Evolutionary conservation across 1,284 basidiomycete species (phyloP).

Genomic region (Phellopilus nigrolimitatus): DNA sequence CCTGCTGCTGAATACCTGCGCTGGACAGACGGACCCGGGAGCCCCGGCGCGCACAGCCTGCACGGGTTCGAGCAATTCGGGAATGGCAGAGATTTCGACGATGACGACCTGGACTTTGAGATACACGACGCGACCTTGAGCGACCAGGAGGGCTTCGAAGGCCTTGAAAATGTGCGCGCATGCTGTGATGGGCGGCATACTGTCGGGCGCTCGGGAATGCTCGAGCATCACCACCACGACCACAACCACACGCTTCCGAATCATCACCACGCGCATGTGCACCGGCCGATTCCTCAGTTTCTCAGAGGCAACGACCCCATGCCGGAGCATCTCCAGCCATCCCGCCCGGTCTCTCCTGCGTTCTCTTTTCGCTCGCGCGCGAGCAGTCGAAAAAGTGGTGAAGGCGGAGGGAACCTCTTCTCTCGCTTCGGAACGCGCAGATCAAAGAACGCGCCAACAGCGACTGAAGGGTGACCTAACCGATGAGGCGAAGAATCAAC

Average conservation of each 20-base stretch:
- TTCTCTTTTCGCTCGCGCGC: constrained; percentile 20
- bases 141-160: constrained; percentile 80
- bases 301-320: constrained; percentile 2
- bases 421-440: constrained; percentile 18
- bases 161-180: constrained; percentile 89
- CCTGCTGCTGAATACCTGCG: constrained; percentile 86
- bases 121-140: constrained; percentile 69
- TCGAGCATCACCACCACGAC: constrained; percentile 55
- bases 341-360: constrained; percentile 18
- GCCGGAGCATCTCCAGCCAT: constrained; percentile 14
- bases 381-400: constrained; percentile 17
- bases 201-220: constrained; percentile 49
- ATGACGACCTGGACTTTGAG: constrained; percentile 76
- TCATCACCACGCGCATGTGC: constrained; percentile 26
- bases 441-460: constrained; percentile 13
- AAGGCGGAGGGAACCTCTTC: constrained; percentile 16
- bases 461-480: constrained; percentile 1
- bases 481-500: too few species aligned
- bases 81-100: constrained; percentile 44
- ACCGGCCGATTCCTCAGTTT: constrained; percentile 13
- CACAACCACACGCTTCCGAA: constrained; percentile 41
- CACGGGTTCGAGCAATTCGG: constrained; percentile 39
- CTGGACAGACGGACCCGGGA: constrained; percentile 57
- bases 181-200: constrained; percentile 94
- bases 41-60: constrained; percentile 61